Base-by-base conservation (phyloP, 768 basidiomycete species). In the Coprinopsis sp. region DNA sequence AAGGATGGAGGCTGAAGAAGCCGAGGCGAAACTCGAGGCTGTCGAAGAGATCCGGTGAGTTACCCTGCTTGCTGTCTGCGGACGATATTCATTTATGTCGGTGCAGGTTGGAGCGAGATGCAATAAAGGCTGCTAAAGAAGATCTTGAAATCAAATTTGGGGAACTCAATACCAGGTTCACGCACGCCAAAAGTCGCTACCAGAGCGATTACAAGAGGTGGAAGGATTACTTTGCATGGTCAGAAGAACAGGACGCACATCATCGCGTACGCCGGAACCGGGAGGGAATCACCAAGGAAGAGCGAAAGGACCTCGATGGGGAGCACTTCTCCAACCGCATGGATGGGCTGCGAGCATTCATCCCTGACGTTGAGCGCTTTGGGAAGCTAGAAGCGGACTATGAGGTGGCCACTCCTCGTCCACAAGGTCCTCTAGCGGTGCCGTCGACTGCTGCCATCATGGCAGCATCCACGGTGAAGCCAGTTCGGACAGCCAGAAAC, bases 161-260 rank as follows among this genome's bases (percentile, higher is more conserved):
- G 31, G 66, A 64, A 1, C 63, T 85, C 1, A 50, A 62, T 4
- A 63, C 65, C 30, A 64, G 68, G 23, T 73, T 73, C 44, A 66
- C 71, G 41, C 69, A 74, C 1, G 72, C 73, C 11, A 69, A 69
- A 10, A 65, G 60, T 18, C 72, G 70, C 16, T 79, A 78, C 59
- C 70, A 74, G 49, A 48, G 51, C 16, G 77, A 84, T 57, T 80
- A 72, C 61, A 72, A 72, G 58, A 74, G 69, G 47, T 84, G 78
- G 78, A 62, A 62, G 33, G 56, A 54, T 13, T 68, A 77, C 53
- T 72, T 71, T 41, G 51, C 59, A 23, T 79, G 71, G 73, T 52
- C 77, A 4, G 67, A 67, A 37, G 55, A 51, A 25, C 64, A 73
- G 30, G 54, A 66, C 12, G 59, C 56, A 14, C 49, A 59, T n/a